These are phyloP conservation scores for Nicotiana paniculata DNA, from an alignment of 257 asterid species.

Conservation along the genomic window DNA sequence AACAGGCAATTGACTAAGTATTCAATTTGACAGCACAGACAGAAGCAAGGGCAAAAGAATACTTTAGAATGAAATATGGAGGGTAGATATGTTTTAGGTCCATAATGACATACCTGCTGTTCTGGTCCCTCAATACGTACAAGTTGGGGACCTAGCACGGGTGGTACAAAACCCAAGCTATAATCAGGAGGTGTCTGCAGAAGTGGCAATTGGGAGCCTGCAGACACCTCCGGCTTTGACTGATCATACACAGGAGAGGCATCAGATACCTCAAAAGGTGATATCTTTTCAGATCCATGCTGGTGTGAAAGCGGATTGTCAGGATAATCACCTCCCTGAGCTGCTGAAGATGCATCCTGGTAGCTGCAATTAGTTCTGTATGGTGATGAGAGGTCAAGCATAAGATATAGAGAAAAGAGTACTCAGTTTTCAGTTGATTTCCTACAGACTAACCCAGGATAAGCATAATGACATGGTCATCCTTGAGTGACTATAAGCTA, in stretches of 20 bases:
- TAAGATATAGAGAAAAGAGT: conserved; percentile 3
- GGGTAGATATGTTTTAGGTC: not conserved
- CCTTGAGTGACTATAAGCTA: not conserved
- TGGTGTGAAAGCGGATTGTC: conserved; percentile 23
- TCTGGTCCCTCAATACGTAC: conserved; percentile 41
- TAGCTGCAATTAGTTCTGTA: conserved; percentile 25
- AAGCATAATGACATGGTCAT: not conserved
- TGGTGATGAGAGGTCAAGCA: conserved; percentile 5
- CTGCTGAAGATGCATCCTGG: conserved; percentile 21
- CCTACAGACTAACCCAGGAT: not conserved
- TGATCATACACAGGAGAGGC: conserved; percentile 24
- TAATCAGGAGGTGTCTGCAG: conserved; percentile 35
- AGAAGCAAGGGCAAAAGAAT: not conserved
- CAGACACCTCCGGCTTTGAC: conserved; percentile 31
- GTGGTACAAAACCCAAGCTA: conserved; percentile 34
- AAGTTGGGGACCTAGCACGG: conserved; percentile 25
- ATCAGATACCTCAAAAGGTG: conserved; percentile 29
- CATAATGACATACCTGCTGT: conserved; percentile 18
- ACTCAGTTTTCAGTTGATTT: not conserved
- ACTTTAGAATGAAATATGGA: not conserved
- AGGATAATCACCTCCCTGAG: conserved; percentile 22
- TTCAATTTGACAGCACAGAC: not conserved
- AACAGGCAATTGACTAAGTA: not conserved
- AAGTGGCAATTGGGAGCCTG: conserved; percentile 31
- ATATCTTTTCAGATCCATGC: conserved; percentile 11